Base-by-base conservation (phyloP, 2,329 filamentous ascomycete genomes). In the Atkinsonella texensis region DNA sequence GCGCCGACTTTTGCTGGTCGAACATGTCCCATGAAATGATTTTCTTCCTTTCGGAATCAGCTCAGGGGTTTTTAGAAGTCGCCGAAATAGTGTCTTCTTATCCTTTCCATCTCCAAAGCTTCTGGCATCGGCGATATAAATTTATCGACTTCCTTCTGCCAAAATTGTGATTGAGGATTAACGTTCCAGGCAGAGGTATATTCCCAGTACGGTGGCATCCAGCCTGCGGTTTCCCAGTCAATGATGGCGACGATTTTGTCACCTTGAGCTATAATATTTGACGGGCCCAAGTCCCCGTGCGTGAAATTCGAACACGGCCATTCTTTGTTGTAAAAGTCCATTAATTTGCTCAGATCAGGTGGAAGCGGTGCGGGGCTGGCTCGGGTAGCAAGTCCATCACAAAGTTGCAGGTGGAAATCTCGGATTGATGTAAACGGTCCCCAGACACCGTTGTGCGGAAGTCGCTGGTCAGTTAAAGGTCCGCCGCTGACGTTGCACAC, bases 171-270 rank as follows among this genome's bases (percentile, higher is more conserved):
- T 0, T 53, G 48, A 0, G 49, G 58, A 38, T 60, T 59, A 0
- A 55, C 52, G 33, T 58, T 40, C 54, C 53, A 54, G 1, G 55
- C 55, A 1, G 42, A 56, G 2, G 53, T 62, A 43, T 65, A 68
- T 35, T 69, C 65, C 64, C 64, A 68, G 52, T 68, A 68, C 7
- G 56, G 43, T 0, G 64, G 65, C 35, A 63, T 61, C 64, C 61
- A 68, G 2, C 63, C 65, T 4, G 62, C 54, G 1, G 58, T 56
- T 52, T 69, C 63, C 66, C 65, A 68, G 53, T 68, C 63, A 6
- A 68, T 51, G 12, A 79, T 72, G 1, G 71, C 73, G 39, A 69
- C 65, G 28, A 80, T 59, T 1, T 66, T 56, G 52, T 73, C 68
- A 3, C 62, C 68, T 2, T 56, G 56, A 20, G 66, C 61, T 9